phyloP scores from a whole-genome alignment of 306 rosid species.

The Trichosanthes cucumerina region DNA sequence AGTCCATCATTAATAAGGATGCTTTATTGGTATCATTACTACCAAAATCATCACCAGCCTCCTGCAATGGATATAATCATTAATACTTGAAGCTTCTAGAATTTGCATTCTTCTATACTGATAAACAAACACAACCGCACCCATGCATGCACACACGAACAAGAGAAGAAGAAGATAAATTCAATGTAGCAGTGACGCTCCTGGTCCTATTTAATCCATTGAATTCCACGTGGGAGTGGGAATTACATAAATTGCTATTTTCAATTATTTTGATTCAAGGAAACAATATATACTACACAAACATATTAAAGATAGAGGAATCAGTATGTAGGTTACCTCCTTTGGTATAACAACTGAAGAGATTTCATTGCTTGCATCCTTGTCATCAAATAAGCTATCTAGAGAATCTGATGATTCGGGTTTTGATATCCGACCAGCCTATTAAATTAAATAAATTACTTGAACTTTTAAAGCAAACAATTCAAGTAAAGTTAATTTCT shows the following conservation, averaged over 20 bases:
- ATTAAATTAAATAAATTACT: not conserved
- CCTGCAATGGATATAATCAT: conserved; percentile 32
- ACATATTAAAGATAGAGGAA: not conserved
- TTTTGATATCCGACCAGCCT: conserved; percentile 45
- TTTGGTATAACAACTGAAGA: conserved; percentile 33
- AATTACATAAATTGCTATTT: not conserved
- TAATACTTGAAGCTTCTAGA: not conserved
- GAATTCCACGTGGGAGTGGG: not conserved
- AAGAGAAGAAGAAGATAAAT: not conserved
- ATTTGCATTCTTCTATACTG: not conserved
- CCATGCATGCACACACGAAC: not conserved
- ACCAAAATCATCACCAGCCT: conserved; percentile 38
- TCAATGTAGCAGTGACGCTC: not conserved
- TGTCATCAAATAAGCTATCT: conserved; percentile 73
- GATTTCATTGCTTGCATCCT: conserved; percentile 32
- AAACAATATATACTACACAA: not conserved
- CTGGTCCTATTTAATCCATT: not conserved
- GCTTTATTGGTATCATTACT: conserved; percentile 38
- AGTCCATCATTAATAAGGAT: conserved; percentile 70
- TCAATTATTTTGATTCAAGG: not conserved
- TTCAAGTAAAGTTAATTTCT: not conserved
- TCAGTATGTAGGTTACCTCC: conserved; percentile 37
- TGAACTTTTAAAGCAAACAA: not conserved
- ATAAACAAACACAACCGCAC: not conserved
- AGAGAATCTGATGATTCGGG: conserved; percentile 72